Base-by-base conservation (phyloP, 2,329 filamentous ascomycete genomes). In the Monosporascus sp. region DNA sequence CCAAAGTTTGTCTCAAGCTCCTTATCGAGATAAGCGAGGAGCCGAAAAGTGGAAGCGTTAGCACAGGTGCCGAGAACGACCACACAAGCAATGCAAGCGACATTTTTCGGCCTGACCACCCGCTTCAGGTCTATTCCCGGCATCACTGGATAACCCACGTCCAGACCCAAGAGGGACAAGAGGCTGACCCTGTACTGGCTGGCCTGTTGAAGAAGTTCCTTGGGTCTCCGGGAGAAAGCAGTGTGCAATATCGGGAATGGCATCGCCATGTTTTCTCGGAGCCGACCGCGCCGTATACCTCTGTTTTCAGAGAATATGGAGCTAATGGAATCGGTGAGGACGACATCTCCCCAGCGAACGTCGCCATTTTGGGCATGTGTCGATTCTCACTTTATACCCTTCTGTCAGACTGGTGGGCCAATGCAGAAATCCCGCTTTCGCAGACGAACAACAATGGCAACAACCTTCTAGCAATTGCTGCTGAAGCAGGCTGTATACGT, bases 141-240 rank as follows among this genome's bases (percentile, higher is more conserved):
- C 6, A 37, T 38, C 2, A 48, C 35, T 56, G 54, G 54, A 51
- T 51, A 43, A 14, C 31, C 14, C 54, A 56, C 24, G 54, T 51
- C 15, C 51, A 47, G 37, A 51, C 48, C 11, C 54, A 54, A 44
- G 51, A 56, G 35, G 7, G 20, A n/a, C 51, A 26, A 26, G 15
- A 37, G 49, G 8, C 18, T 3, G 44, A 56, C 37, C 37, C 45
- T 3, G 44, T 41, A 24, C 37, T 56, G 18, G 38, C 41, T 8
- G 8, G 22, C 5, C 46, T 56, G 37, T 11, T 56, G n/a, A 54
- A 56, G 40, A 24, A 26, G 2, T 56, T 56, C 38, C 45, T 56
- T 22, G 54, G 54, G 18, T 50, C 51, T 40, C 37, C 44, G 4
- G 35, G 31, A 26, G 14, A n/a, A 3, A 35, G 51, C 7, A 56